Conservation (phyloP, 371 early-diverging fungal genomes). For the Mortierella polycephala region DNA sequence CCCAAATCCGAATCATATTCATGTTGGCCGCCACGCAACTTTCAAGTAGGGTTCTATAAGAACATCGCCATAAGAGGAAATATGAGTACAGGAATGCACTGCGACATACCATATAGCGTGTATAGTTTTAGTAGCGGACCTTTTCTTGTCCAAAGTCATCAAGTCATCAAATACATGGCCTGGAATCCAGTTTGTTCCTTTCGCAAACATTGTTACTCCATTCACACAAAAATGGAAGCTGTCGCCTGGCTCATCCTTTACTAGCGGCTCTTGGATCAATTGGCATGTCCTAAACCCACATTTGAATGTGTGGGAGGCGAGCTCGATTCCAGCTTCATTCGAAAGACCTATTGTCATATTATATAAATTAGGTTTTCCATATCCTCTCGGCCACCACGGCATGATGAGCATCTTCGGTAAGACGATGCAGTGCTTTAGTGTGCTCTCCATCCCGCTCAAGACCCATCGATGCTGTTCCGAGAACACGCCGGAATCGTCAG, state of each 20-base stretch:
- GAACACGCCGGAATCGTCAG: too few species aligned
- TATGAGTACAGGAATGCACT: neutral
- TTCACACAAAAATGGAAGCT: slow-evolving; percentile 62
- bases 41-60: slow-evolving; percentile 38
- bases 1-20: slow-evolving; percentile 65
- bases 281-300: slow-evolving; percentile 39
- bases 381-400: slow-evolving; percentile 60
- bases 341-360: slow-evolving; percentile 23
- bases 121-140: neutral
- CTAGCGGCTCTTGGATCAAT: slow-evolving; percentile 25
- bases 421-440: neutral
- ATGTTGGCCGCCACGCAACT: slow-evolving; percentile 56
- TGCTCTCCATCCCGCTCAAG: neutral
- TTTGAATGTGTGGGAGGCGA: slow-evolving; percentile 20
- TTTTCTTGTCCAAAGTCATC: slow-evolving; percentile 34
- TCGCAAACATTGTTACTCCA: slow-evolving; percentile 54
- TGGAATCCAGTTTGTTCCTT: slow-evolving; percentile 67
- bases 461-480: neutral
- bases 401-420: slow-evolving; percentile 9
- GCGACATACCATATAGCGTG: neutral
- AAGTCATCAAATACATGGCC: slow-evolving; percentile 54
- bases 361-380: slow-evolving; percentile 57
- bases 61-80: too few species aligned
- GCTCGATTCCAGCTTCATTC: slow-evolving; percentile 4
- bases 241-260: slow-evolving; percentile 42